Percentiles rank a stretch among this genome's conserved stretches.
These are phyloP conservation scores for Tylopilus intermedius DNA, from an alignment of 768 basidiomycete species.

Conservation along the genomic window DNA sequence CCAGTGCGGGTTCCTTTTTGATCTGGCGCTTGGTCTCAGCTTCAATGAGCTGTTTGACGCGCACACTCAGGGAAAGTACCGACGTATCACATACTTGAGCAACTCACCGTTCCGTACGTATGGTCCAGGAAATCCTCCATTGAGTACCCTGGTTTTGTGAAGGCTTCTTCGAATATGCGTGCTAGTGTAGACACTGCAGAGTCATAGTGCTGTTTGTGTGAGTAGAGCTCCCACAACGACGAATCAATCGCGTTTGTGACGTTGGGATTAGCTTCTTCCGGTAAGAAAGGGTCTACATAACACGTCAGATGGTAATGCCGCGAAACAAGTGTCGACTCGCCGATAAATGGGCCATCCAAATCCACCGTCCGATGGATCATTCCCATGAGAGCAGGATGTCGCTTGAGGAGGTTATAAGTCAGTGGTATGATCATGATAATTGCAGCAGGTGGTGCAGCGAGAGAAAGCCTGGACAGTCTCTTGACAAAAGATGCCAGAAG, in stretches of 20 bases:
- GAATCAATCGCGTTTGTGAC: constrained; percentile 77
- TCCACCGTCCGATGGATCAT: constrained; percentile 77
- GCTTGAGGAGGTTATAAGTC: constrained; percentile 89
- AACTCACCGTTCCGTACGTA: constrained; percentile 73
- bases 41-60: constrained; percentile 65
- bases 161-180: constrained; percentile 82
- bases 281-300: constrained; percentile 63
- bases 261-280: constrained; percentile 65
- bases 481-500: constrained; percentile 96
- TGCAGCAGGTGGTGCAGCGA: constrained; percentile 84
- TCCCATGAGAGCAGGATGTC: constrained; percentile 85
- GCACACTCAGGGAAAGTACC: constrained; percentile 1
- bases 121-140: constrained; percentile 98
- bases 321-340: constrained; percentile 20
- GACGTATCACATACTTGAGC: neutral
- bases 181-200: constrained; percentile 81
- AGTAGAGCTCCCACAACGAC: constrained; percentile 88
- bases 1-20: constrained; percentile 69
- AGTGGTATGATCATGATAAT: constrained; percentile 90
- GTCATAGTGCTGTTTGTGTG: constrained; percentile 80
- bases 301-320: constrained; percentile 2
- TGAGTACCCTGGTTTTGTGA: constrained; percentile 87
- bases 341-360: constrained; percentile 30
- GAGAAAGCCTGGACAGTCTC: constrained; percentile 76
- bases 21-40: constrained; percentile 76